These are phyloP conservation scores for Raffaelea deltoideospora DNA, from an alignment of 2,329 filamentous ascomycete species.

Conservation along the genomic window DNA sequence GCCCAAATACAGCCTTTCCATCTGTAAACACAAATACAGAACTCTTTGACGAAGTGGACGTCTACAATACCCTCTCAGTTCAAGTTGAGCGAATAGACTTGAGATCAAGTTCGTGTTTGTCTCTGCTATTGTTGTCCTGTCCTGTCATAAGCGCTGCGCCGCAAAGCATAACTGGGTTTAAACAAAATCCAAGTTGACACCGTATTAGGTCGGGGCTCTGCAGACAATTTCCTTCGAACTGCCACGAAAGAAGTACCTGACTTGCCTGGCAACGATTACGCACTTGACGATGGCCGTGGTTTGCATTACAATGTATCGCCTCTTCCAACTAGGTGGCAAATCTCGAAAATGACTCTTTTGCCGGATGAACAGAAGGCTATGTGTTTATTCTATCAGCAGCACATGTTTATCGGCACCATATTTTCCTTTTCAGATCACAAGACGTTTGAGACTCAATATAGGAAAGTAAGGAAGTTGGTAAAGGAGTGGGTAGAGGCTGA, in stretches of 20 bases:
- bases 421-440: conserved; percentile 34
- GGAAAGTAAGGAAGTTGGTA: conserved; percentile 22
- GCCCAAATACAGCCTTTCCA: too few species aligned
- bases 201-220: conserved; percentile 21
- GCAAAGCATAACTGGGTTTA: too few species aligned
- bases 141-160: too few species aligned
- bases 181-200: too few species aligned
- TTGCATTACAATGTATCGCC: conserved; percentile 20
- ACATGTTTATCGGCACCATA: conserved; percentile 41
- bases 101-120: too few species aligned
- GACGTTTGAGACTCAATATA: conserved; percentile 29
- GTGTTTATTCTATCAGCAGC: conserved; percentile 29
- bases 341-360: too few species aligned
- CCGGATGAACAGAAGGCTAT: background rate
- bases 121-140: too few species aligned
- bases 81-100: too few species aligned
- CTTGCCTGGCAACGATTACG: conserved; percentile 13
- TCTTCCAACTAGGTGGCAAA: conserved; percentile 16
- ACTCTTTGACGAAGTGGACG: too few species aligned
- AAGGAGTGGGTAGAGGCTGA: conserved; percentile 22
- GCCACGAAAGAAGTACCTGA: conserved; percentile 19
- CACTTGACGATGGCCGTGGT: conserved; percentile 16
- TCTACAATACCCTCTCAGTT: too few species aligned
- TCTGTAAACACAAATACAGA: too few species aligned
- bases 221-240: conserved; percentile 23